A percentile compares a stretch with the other conserved stretches of the same genome.
Conservation (phyloP, 306 rosid species). For the Pterocarpus santalinus region DNA sequence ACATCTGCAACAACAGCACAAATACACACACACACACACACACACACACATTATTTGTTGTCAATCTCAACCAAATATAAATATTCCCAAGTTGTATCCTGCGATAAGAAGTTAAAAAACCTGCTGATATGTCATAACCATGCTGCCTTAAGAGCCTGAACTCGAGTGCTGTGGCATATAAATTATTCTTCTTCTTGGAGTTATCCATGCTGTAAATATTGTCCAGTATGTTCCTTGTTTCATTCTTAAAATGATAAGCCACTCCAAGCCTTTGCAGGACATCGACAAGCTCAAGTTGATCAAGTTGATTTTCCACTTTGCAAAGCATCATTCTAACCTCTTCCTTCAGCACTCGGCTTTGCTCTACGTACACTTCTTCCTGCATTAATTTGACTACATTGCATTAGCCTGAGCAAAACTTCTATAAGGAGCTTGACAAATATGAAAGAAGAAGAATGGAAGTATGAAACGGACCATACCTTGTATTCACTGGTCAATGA, state of each 20-base stretch:
- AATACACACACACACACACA: no score
- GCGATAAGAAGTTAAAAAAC: no score
- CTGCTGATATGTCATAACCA: no score
- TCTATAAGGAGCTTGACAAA: no score
- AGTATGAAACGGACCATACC: background rate
- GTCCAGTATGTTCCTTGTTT: background rate
- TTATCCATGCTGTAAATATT: no score
- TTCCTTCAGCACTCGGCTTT: background rate
- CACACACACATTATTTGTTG: no score
- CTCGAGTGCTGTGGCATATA: constrained; percentile 42
- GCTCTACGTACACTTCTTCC: background rate
- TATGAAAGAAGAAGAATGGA: background rate
- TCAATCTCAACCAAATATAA: no score
- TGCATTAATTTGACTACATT: background rate
- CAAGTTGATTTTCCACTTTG: constrained; percentile 13
- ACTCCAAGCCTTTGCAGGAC: background rate
- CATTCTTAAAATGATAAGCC: background rate
- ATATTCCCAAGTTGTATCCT: no score
- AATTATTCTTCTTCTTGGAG: background rate
- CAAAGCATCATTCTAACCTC: constrained; percentile 39
- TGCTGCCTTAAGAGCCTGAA: constrained; percentile 48
- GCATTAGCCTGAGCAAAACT: no score
- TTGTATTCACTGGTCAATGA: background rate
- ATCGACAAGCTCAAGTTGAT: constrained; percentile 24
- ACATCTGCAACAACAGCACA: no score